Evolutionary conservation across 1,284 basidiomycete species (phyloP), one percentile per base, ranked within the genome.

Genomic region (Trametes pubescens): DNA sequence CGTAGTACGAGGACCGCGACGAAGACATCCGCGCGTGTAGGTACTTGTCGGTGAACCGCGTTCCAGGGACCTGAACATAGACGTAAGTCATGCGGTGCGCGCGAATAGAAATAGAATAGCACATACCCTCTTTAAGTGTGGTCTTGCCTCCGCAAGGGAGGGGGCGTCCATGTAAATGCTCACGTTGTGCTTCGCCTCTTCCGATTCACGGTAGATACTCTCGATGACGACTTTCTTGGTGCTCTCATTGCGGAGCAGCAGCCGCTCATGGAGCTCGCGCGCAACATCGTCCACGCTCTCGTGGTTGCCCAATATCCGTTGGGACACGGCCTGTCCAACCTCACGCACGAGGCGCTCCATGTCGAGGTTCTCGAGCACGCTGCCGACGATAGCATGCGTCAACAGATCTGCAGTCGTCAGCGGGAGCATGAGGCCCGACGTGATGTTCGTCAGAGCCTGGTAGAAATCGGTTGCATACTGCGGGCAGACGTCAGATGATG

Each of bases 211-310:
- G 80, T 97, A 99, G 72, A 99, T 99, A 73, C 94, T 96, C 75
- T 99, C 96, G 65, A 99, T 92, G 65, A 95, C 90, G 49, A 99
- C 90, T 74, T 96, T 95, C 83, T 98, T 99, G 60, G 96, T 99
- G 79, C 89, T 96, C 78, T 99, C 97, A 72, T 98, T 98, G 65
- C 98, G 86, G 48, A 99, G 83, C 16, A 97, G 79, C 4, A 99
- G 81, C 70, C 91, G 91, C 76, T 98, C 95, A 76, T 99, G 97
- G 32, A 99, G 82, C 77, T 96, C 94, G 16, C 88, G 85, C 3
- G 97, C 96, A 18, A 99, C 95, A 65, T 99, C 96, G 76, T 99
- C 97, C 53, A 99, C 96, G 72, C 91, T 95, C 78, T 95, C 91
- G 69, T 94, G 91, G 74, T 95, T 92, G 44, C 91, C 91, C 29